A percentile compares a stretch with the other conserved stretches of the same genome.
Evolutionary conservation across 345 rosid genomes (phyloP).

Genomic region (Toxicodendron radicans): DNA sequence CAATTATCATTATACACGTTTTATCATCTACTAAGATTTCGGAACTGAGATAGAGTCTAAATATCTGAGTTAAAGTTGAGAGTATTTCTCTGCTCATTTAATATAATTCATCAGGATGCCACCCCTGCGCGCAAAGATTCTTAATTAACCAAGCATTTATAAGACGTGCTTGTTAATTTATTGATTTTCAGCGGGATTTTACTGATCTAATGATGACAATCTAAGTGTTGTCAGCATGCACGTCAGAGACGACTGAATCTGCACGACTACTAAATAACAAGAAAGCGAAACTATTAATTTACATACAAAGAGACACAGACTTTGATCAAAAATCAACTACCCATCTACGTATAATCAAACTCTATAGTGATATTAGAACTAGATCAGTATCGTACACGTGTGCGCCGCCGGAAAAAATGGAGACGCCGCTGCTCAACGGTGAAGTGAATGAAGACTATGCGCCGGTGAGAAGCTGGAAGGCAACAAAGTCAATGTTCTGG

Average conservation of each 20-base stretch:
- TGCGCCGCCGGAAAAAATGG: conserved; percentile 37
- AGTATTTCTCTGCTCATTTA: too few species aligned
- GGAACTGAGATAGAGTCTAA: too few species aligned
- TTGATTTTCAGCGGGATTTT: too few species aligned
- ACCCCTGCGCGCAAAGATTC: too few species aligned
- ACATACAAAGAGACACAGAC: not conserved
- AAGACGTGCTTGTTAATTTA: too few species aligned
- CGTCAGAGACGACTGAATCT: too few species aligned
- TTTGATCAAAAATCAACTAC: not conserved
- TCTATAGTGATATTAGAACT: not conserved
- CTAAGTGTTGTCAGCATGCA: not conserved
- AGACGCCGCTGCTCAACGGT: conserved; percentile 43
- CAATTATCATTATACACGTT: too few species aligned
- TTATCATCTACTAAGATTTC: too few species aligned
- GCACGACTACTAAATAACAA: not conserved
- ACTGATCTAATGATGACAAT: too few species aligned
- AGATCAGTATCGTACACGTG: not conserved
- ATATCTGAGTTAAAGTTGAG: too few species aligned
- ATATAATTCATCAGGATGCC: too few species aligned
- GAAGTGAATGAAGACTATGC: conserved; percentile 40
- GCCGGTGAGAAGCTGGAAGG: conserved; percentile 43
- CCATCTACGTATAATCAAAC: not conserved
- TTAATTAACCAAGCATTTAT: too few species aligned
- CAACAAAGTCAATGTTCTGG: conserved; percentile 40
- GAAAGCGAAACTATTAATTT: not conserved